Conservation (phyloP, 768 basidiomycete genomes). For the Tephrocybe sp. region DNA sequence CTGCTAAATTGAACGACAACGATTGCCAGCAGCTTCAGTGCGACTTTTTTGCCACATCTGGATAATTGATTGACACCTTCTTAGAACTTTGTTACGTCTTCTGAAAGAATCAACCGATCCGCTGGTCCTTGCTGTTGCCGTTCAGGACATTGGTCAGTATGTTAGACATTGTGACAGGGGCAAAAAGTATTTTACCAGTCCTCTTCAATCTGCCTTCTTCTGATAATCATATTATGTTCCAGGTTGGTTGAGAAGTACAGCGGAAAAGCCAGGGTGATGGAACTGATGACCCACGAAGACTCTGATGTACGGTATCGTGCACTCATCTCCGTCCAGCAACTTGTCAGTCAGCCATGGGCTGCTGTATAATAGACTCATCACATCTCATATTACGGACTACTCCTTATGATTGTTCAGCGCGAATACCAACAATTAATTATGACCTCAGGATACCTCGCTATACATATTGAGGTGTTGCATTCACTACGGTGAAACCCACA, state of each 20-base stretch:
- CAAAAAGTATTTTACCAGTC: conserved; percentile 62
- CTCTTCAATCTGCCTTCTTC: not conserved
- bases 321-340: conserved; percentile 84
- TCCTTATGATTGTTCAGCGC: not conserved
- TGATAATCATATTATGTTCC: not conserved
- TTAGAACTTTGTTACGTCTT: conserved; percentile 72
- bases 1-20: conserved; percentile 78
- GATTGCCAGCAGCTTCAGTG: conserved; percentile 86
- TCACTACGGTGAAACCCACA: conserved; percentile 52
- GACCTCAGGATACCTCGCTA: not conserved
- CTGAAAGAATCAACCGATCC: conserved; percentile 72
- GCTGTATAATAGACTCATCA: conserved; percentile 33
- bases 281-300: conserved; percentile 88
- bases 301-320: conserved; percentile 92
- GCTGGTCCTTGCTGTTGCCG: conserved; percentile 84
- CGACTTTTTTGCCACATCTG: conserved; percentile 12
- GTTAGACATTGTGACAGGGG: conserved; percentile 90
- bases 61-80: no score
- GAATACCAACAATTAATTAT: conserved; percentile 5
- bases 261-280: conserved; percentile 86
- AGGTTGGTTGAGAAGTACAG: conserved; percentile 79
- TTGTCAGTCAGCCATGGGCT: conserved; percentile 89
- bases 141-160: conserved; percentile 92
- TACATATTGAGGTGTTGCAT: not conserved
- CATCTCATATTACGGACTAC: not conserved